phyloP scores from a whole-genome alignment of 78 protist genomes.

The Ministeria vibrans region DNA sequence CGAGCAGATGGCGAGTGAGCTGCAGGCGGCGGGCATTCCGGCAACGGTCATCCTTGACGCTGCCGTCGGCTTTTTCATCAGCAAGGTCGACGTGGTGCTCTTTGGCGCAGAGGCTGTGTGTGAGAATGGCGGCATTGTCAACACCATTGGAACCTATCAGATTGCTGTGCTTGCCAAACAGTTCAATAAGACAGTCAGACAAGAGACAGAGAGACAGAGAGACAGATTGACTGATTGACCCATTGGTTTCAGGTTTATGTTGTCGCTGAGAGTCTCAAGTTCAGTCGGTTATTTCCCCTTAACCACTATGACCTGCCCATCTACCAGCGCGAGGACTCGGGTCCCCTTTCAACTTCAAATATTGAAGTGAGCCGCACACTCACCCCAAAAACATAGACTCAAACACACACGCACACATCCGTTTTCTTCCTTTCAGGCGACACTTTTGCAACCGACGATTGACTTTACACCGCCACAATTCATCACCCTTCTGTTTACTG shows the following conservation, averaged over 20 bases:
- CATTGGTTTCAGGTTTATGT: too few relatives aligned
- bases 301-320: slow-evolving; percentile 55
- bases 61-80: slow-evolving; percentile 69
- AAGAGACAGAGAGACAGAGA: too few relatives aligned
- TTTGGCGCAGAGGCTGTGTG: slow-evolving; percentile 96
- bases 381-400: background rate
- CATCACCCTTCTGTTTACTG: slow-evolving; percentile 91
- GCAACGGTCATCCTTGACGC: slow-evolving; percentile 83
- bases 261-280: slow-evolving; percentile 92
- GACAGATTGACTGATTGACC: too few relatives aligned
- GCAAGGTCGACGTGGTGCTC: slow-evolving; percentile 73
- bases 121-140: slow-evolving; percentile 97
- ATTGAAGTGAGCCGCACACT: too few relatives aligned
- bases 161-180: slow-evolving; percentile 83
- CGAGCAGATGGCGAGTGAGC: slow-evolving; percentile 10
- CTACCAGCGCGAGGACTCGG: background rate
- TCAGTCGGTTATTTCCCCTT: slow-evolving; percentile 82
- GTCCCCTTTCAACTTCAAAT: background rate
- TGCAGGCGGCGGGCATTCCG: slow-evolving; percentile 56
- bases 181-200: slow-evolving; percentile 81
- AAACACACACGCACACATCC: background rate
- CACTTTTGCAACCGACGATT: slow-evolving; percentile 6
- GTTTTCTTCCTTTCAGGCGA: background rate
- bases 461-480: slow-evolving; percentile 97
- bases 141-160: slow-evolving; percentile 79